Percentiles rank a stretch among this genome's conserved stretches.
Evolutionary conservation across 1,284 basidiomycete genomes (phyloP).

Genomic region (Coniferiporia weirii): DNA sequence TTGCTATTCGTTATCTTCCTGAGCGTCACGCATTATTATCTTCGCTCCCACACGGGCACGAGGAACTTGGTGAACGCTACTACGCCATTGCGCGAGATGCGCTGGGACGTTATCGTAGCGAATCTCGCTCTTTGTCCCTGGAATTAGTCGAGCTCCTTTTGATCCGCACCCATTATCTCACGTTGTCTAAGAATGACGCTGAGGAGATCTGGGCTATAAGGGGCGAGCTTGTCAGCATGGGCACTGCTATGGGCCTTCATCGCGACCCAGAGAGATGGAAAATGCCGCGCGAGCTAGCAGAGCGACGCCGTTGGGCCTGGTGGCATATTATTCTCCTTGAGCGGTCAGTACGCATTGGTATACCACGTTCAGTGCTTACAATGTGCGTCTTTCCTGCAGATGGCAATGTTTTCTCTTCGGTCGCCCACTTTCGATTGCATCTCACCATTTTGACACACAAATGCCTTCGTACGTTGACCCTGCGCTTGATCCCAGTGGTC

Average conservation of each 20-base stretch:
- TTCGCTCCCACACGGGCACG: constrained; percentile 35
- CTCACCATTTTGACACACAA: constrained; percentile 75
- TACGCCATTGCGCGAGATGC: constrained; percentile 62
- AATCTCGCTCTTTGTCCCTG: constrained; percentile 59
- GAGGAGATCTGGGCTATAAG: constrained; percentile 76
- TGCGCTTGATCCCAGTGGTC: constrained; percentile 50
- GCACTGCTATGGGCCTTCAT: constrained; percentile 77
- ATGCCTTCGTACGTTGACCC: constrained; percentile 63
- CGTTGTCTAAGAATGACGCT: constrained; percentile 63
- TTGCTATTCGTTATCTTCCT: constrained; percentile 68
- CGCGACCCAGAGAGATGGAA: constrained; percentile 72
- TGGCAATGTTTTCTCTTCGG: constrained; percentile 85
- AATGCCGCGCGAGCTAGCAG: constrained; percentile 61
- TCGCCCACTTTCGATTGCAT: constrained; percentile 65
- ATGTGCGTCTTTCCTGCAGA: constrained; percentile 30
- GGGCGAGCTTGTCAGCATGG: constrained; percentile 69
- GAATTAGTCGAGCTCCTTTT: constrained; percentile 72
- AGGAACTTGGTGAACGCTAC: constrained; percentile 57
- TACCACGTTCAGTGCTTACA: background rate
- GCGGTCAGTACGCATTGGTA: constrained; percentile 40
- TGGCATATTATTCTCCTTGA: constrained; percentile 79
- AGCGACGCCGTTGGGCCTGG: constrained; percentile 79
- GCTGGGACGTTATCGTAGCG: constrained; percentile 55
- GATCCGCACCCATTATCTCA: constrained; percentile 63
- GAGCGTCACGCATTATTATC: constrained; percentile 51